phyloP scores from a whole-genome alignment of 2,329 filamentous ascomycete genomes.

The Fusarium sp. region DNA sequence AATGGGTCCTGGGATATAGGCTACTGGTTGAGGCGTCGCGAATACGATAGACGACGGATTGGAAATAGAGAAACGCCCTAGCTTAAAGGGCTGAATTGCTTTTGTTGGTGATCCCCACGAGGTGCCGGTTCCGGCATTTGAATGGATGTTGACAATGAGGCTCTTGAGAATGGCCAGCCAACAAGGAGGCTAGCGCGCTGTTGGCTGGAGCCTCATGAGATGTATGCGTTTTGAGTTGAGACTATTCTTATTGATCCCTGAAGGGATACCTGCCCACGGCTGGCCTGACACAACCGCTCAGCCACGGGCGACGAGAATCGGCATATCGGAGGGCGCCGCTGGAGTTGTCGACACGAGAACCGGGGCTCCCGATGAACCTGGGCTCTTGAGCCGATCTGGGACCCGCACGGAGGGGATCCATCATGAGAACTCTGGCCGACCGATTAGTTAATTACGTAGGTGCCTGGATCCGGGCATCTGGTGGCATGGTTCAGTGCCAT shows the following conservation, averaged over 20 bases:
- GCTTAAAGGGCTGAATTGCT: conserved; percentile 4
- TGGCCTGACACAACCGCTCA: neutral
- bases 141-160: neutral
- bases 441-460: conserved; percentile 8
- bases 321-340: neutral
- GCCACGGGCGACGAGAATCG: neutral
- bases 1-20: neutral
- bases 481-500: conserved; percentile 29
- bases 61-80: neutral
- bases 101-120: conserved; percentile 2
- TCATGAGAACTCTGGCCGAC: neutral
- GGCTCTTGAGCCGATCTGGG: neutral
- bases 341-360: neutral
- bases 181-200: neutral
- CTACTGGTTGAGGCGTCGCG: neutral
- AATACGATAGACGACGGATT: conserved; percentile 12
- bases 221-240: neutral
- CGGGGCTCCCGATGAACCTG: conserved; percentile 4
- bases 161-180: neutral
- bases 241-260: neutral
- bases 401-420: neutral
- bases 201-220: neutral
- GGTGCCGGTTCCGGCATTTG: conserved; percentile 20
- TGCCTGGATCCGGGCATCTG: conserved; percentile 29
- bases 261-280: neutral